Conservation (phyloP, 106 monocot genomes). For the Ottelia alismoides region DNA sequence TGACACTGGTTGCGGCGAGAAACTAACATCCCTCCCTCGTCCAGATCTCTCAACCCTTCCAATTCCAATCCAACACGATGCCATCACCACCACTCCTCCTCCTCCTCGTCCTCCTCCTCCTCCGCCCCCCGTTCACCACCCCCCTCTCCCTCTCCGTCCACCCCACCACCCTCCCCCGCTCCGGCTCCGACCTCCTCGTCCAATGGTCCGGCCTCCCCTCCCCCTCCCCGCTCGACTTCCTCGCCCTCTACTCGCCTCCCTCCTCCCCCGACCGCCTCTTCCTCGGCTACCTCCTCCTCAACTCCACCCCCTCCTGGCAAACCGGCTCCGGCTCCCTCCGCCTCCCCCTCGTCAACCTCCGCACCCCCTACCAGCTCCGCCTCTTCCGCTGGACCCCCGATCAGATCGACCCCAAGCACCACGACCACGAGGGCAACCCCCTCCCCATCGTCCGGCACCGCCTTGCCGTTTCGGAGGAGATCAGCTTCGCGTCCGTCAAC, state of each 20-base stretch:
- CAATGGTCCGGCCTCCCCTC: conserved; percentile 53
- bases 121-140: conserved; percentile 8
- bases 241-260: conserved; percentile 90
- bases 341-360: conserved; percentile 71
- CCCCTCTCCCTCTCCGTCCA: conserved; percentile 36
- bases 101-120: conserved; percentile 17
- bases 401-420: conserved; percentile 40
- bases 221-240: conserved; percentile 71
- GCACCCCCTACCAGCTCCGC: conserved; percentile 62
- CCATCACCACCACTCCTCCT: too few species aligned
- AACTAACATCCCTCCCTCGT: too few species aligned
- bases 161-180: conserved; percentile 36
- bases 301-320: conserved; percentile 31
- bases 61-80: too few species aligned
- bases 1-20: too few species aligned
- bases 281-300: conserved; percentile 87
- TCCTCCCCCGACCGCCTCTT: conserved; percentile 43
- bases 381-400: conserved; percentile 59
- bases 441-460: conserved; percentile 47
- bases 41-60: too few species aligned
- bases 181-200: conserved; percentile 41
- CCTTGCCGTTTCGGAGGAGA: conserved; percentile 41
- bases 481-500: conserved; percentile 23
- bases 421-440: conserved; percentile 85
- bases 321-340: conserved; percentile 52